These are phyloP conservation scores for Tubosaeta sp. DNA, from an alignment of 768 basidiomycete species.

Conservation along the genomic window DNA sequence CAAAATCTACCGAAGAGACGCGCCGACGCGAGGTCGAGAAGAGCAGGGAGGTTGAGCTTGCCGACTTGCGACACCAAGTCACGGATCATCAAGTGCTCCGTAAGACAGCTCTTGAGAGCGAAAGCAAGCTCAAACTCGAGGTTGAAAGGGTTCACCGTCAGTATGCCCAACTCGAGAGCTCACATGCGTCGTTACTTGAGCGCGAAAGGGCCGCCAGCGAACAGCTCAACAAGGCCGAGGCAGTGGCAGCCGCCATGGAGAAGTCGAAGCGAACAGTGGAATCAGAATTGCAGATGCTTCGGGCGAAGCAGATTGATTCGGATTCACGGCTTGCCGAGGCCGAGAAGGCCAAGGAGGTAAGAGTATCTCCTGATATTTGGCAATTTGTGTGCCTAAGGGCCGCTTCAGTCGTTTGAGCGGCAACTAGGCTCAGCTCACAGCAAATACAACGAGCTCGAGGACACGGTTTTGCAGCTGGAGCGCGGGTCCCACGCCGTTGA, in stretches of 20 bases:
- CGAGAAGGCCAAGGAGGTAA: conserved; percentile 69
- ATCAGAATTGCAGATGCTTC: conserved; percentile 68
- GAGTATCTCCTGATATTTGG: conserved; percentile 11
- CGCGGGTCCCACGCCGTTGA: conserved; percentile 73
- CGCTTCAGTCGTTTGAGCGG: conserved; percentile 63
- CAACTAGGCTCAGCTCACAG: conserved; percentile 68
- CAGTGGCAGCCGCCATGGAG: conserved; percentile 53
- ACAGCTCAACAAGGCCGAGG: conserved; percentile 46
- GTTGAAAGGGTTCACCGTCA: conserved; percentile 62
- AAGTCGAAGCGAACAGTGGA: conserved; percentile 64
- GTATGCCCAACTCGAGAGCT: conserved; percentile 52
- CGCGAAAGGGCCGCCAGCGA: conserved; percentile 52
- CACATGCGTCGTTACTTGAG: conserved; percentile 62
- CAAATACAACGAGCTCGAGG: conserved; percentile 85
- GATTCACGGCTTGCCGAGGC: conserved; percentile 62
- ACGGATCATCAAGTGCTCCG: conserved; percentile 58
- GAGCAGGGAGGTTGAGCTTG: conserved; percentile 82
- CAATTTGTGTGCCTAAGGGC: background rate
- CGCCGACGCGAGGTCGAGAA: conserved; percentile 80
- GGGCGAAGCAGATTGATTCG: conserved; percentile 61
- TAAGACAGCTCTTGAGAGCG: conserved; percentile 54
- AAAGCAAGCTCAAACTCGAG: conserved; percentile 74
- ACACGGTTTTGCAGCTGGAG: conserved; percentile 78
- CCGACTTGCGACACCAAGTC: conserved; percentile 62
- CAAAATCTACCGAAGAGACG: conserved; percentile 83